Conservation (phyloP, 2,329 filamentous ascomycete genomes). For the Alternaria longipes region DNA sequence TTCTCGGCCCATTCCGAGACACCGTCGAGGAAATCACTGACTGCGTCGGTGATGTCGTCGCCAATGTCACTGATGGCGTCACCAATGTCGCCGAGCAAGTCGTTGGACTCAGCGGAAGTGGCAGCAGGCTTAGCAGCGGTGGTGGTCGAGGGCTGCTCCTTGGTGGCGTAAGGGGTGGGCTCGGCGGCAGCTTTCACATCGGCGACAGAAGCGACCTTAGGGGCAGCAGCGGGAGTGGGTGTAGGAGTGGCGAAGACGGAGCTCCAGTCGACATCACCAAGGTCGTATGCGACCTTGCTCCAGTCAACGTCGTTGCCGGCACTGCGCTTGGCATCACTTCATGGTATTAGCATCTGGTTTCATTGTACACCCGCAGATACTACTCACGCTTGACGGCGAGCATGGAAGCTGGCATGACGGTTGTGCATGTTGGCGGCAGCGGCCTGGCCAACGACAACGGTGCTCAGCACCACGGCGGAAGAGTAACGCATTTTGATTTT, state of each 20-base stretch:
- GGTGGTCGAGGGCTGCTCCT: slow-evolving; percentile 10
- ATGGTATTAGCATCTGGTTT: slow-evolving; percentile 16
- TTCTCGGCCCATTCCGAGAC: slow-evolving; percentile 32
- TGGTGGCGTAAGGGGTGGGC: slow-evolving; percentile 16
- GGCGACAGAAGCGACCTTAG: slow-evolving; percentile 18
- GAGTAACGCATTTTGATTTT: slow-evolving; percentile 46
- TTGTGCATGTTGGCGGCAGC: slow-evolving; percentile 43
- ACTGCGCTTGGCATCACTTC: slow-evolving; percentile 45
- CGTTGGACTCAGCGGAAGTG: neutral
- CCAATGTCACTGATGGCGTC: slow-evolving; percentile 16
- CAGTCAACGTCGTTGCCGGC: slow-evolving; percentile 39
- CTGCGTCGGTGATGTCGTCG: slow-evolving; percentile 19
- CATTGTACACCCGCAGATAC: neutral
- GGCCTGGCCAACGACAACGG: slow-evolving; percentile 48
- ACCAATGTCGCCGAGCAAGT: slow-evolving; percentile 3
- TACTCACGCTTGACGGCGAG: slow-evolving; percentile 46
- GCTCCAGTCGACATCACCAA: slow-evolving; percentile 40
- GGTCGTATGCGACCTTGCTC: slow-evolving; percentile 37
- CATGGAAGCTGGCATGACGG: slow-evolving; percentile 51
- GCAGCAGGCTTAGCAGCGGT: slow-evolving; percentile 15
- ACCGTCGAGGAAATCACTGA: slow-evolving; percentile 20
- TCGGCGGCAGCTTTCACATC: slow-evolving; percentile 23
- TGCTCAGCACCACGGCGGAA: slow-evolving; percentile 50
- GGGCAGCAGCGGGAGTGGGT: slow-evolving; percentile 15
- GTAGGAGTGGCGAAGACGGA: slow-evolving; percentile 29